These are phyloP conservation scores for Ogataea pini DNA, from an alignment of 805 yeast species.

Conservation along the genomic window DNA sequence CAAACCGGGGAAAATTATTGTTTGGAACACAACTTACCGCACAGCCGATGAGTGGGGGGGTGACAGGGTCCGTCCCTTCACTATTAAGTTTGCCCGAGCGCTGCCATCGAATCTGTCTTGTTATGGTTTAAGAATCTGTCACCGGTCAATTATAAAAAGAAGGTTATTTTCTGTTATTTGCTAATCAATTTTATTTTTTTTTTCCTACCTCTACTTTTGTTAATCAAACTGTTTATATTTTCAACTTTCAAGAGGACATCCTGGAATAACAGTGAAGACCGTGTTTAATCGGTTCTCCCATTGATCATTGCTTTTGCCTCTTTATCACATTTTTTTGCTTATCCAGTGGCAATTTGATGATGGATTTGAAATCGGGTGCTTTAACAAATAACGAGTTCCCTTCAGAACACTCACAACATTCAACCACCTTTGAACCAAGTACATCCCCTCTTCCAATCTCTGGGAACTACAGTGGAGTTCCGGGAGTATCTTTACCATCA, in stretches of 20 bases:
- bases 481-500: constrained; percentile 1
- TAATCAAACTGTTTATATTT: too few relatives aligned
- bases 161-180: not conserved
- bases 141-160: not conserved
- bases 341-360: not conserved
- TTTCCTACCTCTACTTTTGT: not conserved
- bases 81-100: too few relatives aligned
- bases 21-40: not conserved
- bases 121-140: not conserved
- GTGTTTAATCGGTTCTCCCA: not conserved
- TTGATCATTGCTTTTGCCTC: not conserved
- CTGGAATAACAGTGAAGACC: not conserved
- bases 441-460: not conserved
- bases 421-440: not conserved
- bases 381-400: not conserved
- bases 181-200: not conserved
- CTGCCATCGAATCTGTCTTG: not conserved
- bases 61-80: not conserved
- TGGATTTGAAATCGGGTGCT: constrained; percentile 1
- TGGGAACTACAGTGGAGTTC: not conserved
- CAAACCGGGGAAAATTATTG: constrained; percentile 6
- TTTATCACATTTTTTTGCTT: not conserved
- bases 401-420: constrained; percentile 1
- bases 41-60: constrained; percentile 3
- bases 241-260: too few relatives aligned